Evolutionary conservation across 2,329 filamentous ascomycete species (phyloP), one percentile per base, ranked within the genome.

Genomic region (Aspergillus sp.): DNA sequence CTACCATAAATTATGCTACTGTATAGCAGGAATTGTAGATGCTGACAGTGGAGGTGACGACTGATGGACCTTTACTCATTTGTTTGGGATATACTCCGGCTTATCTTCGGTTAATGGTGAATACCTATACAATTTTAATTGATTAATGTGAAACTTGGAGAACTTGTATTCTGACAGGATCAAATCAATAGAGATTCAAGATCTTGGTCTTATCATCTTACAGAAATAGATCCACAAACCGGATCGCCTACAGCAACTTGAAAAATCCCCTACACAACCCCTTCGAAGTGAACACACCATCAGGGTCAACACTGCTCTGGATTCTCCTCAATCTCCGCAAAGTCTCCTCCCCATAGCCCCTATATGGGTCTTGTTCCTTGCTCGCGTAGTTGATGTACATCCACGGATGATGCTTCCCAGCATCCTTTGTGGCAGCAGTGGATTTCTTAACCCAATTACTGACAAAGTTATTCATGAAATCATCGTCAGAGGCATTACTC

Each of bases 311-410:
- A 43, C 58, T 62, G 32, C 46, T 50, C 15, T 65, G 63, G 5
- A 71, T 56, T 0, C 49, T 48, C 49, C 57, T 53, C 51, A 74
- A 47, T 33, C 53, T 61, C 20, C 54, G 48, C 30, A 63, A 46
- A 44, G 65, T 72, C 20, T 53, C 56, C n/a, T 49, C 44, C 2
- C 71, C 69, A 53, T 73, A 75, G 20, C 66, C 64, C 2, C 50
- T 44, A 30, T 73, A 59, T 1, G 67, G 61, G 46, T 64, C 60
- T 49, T 72, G 39, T 6, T 23, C 17, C 23, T 64, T 20, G 55
- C 64, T 52, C 61, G 58, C 6, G 25, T 74, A 73, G 52, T 73
- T 74, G 60, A 73, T 66, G 47, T 73, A 74, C 7, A 65, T 49
- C 49, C 60, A 74, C 13, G 50, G 44, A 20, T 57, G 59, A 53